These are phyloP conservation scores for Paecilomyces sp. DNA, from an alignment of 2,329 filamentous ascomycete species.

Conservation along the genomic window DNA sequence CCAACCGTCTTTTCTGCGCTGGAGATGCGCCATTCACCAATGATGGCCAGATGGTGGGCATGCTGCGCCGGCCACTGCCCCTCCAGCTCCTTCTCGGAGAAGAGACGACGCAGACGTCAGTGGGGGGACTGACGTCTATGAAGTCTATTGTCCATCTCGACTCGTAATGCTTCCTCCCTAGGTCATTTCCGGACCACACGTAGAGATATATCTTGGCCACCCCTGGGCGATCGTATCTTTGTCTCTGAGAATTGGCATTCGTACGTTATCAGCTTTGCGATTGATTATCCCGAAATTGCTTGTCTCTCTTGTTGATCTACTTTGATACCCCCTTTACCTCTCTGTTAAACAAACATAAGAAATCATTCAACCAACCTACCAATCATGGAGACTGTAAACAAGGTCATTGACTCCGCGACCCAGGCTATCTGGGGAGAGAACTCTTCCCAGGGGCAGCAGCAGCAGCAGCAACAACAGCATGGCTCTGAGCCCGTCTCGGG, in stretches of 20 bases:
- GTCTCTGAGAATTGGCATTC: not conserved
- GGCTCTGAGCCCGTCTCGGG: slow-evolving; percentile 66
- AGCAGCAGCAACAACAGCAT: slow-evolving; percentile 21
- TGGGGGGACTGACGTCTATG: not conserved
- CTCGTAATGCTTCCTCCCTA: not conserved
- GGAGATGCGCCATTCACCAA: not conserved
- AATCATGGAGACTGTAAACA: slow-evolving; percentile 58
- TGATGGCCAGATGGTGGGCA: not conserved
- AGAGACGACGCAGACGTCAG: not conserved
- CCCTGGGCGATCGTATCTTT: not conserved
- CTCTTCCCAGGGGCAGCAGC: slow-evolving; percentile 14
- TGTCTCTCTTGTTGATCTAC: not conserved
- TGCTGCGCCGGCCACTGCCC: not conserved
- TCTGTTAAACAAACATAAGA: too few relatives aligned
- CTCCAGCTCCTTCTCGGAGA: not conserved
- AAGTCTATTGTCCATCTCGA: not conserved
- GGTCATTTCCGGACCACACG: slow-evolving; percentile 8
- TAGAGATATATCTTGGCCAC: not conserved
- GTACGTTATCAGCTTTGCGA: not conserved
- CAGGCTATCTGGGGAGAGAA: slow-evolving; percentile 43
- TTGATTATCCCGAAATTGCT: not conserved
- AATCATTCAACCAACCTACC: too few relatives aligned
- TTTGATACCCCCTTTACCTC: not conserved
- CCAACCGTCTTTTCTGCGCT: not conserved
- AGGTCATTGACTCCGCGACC: slow-evolving; percentile 43